Evolutionary conservation across 192 early-diverging fungal genomes (phyloP).

Genomic region (Linnemannia exigua): DNA sequence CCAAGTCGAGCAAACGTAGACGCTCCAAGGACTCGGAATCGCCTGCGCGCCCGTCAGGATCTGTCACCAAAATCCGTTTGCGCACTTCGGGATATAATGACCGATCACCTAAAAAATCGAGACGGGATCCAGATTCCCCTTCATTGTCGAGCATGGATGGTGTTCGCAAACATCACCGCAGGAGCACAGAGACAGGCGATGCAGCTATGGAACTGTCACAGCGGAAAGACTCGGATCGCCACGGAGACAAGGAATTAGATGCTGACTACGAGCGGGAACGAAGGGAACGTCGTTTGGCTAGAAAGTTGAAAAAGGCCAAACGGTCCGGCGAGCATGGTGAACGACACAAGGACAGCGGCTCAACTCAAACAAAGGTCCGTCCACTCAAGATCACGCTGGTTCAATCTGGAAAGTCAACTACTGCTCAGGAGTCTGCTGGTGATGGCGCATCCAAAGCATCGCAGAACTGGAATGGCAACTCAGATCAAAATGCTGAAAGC

Average conservation of each 20-base stretch:
- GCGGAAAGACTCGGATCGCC: slow-evolving; percentile 10
- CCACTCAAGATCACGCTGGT: slow-evolving; percentile 44
- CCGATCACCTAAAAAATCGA: slow-evolving; percentile 12
- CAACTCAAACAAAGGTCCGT: slow-evolving; percentile 8
- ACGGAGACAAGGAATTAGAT: slow-evolving; percentile 9
- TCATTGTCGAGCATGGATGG: slow-evolving; percentile 12
- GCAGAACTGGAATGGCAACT: not conserved
- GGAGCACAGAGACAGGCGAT: not conserved
- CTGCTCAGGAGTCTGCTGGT: slow-evolving; percentile 10
- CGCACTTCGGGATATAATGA: slow-evolving; percentile 12
- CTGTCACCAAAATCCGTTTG: slow-evolving; percentile 5
- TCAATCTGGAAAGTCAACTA: slow-evolving; percentile 30
- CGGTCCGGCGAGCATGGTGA: slow-evolving; percentile 22
- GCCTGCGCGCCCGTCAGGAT: slow-evolving; percentile 1
- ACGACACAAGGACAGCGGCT: slow-evolving; percentile 2
- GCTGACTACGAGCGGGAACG: slow-evolving; percentile 16
- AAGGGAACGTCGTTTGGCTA: slow-evolving; percentile 38
- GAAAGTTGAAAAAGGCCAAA: slow-evolving; percentile 20
- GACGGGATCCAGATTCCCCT: slow-evolving; percentile 31
- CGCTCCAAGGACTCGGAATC: slow-evolving; percentile 28
- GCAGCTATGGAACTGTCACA: not conserved
- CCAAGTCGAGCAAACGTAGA: slow-evolving; percentile 41
- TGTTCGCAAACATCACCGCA: slow-evolving; percentile 1
- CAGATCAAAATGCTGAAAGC: not conserved
- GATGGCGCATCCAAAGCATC: slow-evolving; percentile 12